Evolutionary conservation across 805 yeast genomes (phyloP).

Genomic region (Crinitomyces ghanaensis): DNA sequence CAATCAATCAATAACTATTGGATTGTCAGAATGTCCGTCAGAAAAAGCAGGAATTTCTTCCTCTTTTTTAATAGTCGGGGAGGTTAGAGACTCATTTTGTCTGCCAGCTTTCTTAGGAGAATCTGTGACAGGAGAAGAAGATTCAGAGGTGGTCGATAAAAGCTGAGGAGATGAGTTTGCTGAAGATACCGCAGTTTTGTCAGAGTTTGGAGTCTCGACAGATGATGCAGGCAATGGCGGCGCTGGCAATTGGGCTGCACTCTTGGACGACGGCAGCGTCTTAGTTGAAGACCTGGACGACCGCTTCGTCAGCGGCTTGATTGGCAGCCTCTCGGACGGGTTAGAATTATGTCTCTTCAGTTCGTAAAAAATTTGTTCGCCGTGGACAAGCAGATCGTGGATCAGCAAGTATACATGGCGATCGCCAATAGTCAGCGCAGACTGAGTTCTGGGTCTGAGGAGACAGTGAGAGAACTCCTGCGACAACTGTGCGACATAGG

Average conservation of each 20-base stretch:
- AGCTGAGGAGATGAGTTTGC: too few species aligned
- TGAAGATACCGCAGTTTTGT: too few species aligned
- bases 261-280: background rate
- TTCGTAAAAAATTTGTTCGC: conserved; percentile 53
- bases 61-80: too few species aligned
- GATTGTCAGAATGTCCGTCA: background rate
- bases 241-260: background rate
- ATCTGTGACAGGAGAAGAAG: too few species aligned
- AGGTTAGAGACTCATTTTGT: conserved; percentile 8
- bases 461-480: conserved; percentile 57
- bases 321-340: background rate
- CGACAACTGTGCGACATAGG: conserved; percentile 33
- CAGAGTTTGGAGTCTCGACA: background rate
- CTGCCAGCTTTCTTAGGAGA: conserved; percentile 2
- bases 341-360: conserved; percentile 31
- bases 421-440: conserved; percentile 41
- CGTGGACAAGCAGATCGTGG: conserved; percentile 48
- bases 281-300: background rate
- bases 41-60: background rate
- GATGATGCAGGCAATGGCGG: conserved; percentile 1
- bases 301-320: conserved; percentile 1
- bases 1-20: conserved; percentile 4
- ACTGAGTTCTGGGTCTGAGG: conserved; percentile 39
- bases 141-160: too few species aligned
- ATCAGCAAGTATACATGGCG: conserved; percentile 47